Conservation (phyloP, 768 basidiomycete genomes). For the Suillus cothurnatus region DNA sequence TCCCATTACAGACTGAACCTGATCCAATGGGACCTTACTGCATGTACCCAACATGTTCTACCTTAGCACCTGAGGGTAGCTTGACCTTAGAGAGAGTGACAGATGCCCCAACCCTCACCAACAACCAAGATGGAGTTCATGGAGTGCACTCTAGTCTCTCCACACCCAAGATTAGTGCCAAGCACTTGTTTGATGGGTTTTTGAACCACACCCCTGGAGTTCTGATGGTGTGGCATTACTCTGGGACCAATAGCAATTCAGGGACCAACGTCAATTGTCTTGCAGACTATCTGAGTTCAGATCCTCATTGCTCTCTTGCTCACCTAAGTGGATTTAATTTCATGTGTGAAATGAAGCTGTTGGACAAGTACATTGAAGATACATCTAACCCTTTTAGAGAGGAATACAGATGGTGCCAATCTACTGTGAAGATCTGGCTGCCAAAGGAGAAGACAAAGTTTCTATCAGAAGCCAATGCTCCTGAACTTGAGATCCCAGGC, state of each 20-base stretch:
- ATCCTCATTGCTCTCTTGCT: not conserved
- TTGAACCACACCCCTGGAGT: conserved; percentile 14
- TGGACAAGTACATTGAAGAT: conserved; percentile 10
- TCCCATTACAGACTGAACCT: conserved; percentile 3
- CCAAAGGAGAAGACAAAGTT: conserved; percentile 11
- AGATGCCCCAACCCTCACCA: conserved; percentile 4
- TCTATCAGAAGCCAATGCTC: conserved; percentile 4
- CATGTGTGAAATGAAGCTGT: conserved; percentile 17
- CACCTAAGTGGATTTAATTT: conserved; percentile 23
- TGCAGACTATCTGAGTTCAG: not conserved
- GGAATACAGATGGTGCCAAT: conserved; percentile 24
- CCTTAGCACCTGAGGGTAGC: not conserved
- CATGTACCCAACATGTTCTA: conserved; percentile 3
- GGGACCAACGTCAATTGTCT: conserved; percentile 10
- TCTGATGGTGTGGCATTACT: conserved; percentile 1
- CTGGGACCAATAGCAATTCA: conserved; percentile 17
- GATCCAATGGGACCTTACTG: not conserved
- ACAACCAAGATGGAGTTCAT: too few species aligned
- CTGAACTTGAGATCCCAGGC: not conserved
- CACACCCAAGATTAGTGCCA: not conserved
- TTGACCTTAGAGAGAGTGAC: conserved; percentile 1
- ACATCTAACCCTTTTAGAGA: conserved; percentile 17
- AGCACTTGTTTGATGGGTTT: conserved; percentile 18
- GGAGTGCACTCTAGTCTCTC: not conserved
- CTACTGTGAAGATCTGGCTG: conserved; percentile 15